These are phyloP conservation scores for Cornus kousa DNA, from an alignment of 148 eudicot genomes.

Conservation along the genomic window DNA sequence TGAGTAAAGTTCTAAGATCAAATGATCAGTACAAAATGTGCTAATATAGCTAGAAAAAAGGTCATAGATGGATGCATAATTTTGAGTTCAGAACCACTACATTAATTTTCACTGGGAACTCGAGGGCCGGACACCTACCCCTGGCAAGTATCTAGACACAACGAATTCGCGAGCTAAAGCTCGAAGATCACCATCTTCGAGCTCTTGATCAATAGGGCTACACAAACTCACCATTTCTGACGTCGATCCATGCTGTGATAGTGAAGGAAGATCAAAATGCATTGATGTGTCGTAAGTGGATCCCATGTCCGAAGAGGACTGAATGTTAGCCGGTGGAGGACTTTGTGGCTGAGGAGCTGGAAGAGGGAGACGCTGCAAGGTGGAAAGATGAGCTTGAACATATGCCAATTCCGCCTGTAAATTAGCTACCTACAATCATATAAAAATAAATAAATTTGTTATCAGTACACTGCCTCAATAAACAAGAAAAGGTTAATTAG, in stretches of 20 bases:
- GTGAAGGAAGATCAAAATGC: constrained; percentile 17
- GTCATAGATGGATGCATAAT: neutral
- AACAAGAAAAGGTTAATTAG: too few relatives aligned
- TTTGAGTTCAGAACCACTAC: neutral
- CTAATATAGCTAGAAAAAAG: neutral
- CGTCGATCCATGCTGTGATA: constrained; percentile 12
- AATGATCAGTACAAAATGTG: neutral
- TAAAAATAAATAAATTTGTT: too few relatives aligned
- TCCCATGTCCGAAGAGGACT: constrained; percentile 16
- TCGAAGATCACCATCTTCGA: constrained; percentile 45
- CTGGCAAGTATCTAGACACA: constrained; percentile 43
- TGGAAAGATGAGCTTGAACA: constrained; percentile 63
- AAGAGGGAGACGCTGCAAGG: constrained; percentile 37
- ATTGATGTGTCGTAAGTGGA: constrained; percentile 5
- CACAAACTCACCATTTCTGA: constrained; percentile 20
- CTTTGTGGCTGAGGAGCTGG: constrained; percentile 4
- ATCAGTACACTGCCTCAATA: too few relatives aligned
- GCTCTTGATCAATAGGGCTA: constrained; percentile 5
- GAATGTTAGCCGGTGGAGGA: constrained; percentile 16
- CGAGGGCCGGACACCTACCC: constrained; percentile 35
- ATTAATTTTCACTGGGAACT: neutral
- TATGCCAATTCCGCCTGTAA: constrained; percentile 69
- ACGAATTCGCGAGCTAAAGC: constrained; percentile 45
- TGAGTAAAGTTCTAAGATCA: neutral
- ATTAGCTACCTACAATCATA: constrained; percentile 47